A percentile compares a stretch with the other conserved stretches of the same genome.
Evolutionary conservation across 257 asterid species (phyloP).

Genomic region (Plantago ovata): DNA sequence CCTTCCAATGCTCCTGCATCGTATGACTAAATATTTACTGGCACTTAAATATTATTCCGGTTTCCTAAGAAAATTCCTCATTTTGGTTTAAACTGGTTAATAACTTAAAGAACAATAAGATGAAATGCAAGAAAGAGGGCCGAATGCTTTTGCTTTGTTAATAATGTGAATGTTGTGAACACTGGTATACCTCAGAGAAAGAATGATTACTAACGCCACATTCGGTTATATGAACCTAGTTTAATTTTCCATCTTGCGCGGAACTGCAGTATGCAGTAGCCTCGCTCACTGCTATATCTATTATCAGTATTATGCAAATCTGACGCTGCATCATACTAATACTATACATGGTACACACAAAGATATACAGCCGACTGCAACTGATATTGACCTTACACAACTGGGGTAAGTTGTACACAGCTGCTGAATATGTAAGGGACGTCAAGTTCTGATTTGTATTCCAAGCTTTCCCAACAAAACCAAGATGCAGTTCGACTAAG

Average conservation of each 20-base stretch:
- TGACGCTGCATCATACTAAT: not conserved
- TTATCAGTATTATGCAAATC: slow-evolving; percentile 11
- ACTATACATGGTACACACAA: slow-evolving; percentile 11
- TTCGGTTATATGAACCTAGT: not conserved
- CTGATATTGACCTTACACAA: slow-evolving; percentile 9
- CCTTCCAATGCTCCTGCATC: too few species aligned
- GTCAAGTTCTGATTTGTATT: not conserved
- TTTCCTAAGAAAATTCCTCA: too few species aligned
- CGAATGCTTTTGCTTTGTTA: too few species aligned
- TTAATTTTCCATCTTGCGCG: not conserved
- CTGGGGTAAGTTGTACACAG: slow-evolving; percentile 22
- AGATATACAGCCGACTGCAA: slow-evolving; percentile 12
- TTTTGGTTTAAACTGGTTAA: too few species aligned
- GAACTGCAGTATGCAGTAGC: too few species aligned
- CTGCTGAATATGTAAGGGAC: slow-evolving; percentile 12
- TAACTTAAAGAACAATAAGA: too few species aligned
- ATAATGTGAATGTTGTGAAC: not conserved
- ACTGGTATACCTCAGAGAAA: not conserved
- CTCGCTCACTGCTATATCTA: not conserved
- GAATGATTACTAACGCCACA: not conserved
- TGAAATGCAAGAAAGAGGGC: too few species aligned
- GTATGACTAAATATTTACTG: too few species aligned
- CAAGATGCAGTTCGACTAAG: slow-evolving; percentile 2
- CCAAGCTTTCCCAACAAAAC: slow-evolving; percentile 4
- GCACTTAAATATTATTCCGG: too few species aligned